These are phyloP conservation scores for Phylloporus scabripes DNA, from an alignment of 768 basidiomycete species.

Conservation along the genomic window DNA sequence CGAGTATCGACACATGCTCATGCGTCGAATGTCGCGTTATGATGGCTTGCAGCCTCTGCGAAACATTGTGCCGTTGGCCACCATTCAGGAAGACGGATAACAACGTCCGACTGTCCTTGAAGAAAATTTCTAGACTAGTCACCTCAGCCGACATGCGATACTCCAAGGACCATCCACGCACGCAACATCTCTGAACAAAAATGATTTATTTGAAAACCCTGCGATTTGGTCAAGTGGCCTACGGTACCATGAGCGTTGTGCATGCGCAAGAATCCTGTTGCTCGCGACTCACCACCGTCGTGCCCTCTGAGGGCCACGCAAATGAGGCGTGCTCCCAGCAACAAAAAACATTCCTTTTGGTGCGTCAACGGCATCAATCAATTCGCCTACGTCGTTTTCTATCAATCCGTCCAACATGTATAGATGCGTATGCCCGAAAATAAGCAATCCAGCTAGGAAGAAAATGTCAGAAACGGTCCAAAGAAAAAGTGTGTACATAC, in stretches of 20 bases:
- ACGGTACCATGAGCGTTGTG: not conserved
- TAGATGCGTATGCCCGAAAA: constrained; percentile 77
- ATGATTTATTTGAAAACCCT: constrained; percentile 74
- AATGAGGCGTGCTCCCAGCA: constrained; percentile 76
- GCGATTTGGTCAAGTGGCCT: constrained; percentile 80
- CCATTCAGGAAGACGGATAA: constrained; percentile 77
- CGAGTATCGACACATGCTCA: constrained; percentile 39
- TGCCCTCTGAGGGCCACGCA: constrained; percentile 74
- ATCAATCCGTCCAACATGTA: constrained; percentile 91
- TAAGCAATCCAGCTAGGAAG: constrained; percentile 67
- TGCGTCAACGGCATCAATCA: constrained; percentile 84
- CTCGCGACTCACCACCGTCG: constrained; percentile 62
- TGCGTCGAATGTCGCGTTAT: constrained; percentile 38
- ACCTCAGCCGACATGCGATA: not conserved
- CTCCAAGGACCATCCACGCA: constrained; percentile 36
- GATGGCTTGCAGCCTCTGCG: constrained; percentile 47
- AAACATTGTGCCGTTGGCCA: constrained; percentile 54
- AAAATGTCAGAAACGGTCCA: not conserved
- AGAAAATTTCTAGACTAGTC: constrained; percentile 80
- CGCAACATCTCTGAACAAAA: constrained; percentile 90
- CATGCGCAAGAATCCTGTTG: not conserved
- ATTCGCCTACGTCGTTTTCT: constrained; percentile 79
- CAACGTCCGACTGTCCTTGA: constrained; percentile 86
- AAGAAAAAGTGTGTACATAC: constrained; percentile 39
- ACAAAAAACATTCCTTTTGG: constrained; percentile 77